phyloP scores from a whole-genome alignment of 169 alveolate species.

The Babesia bovis region DNA sequence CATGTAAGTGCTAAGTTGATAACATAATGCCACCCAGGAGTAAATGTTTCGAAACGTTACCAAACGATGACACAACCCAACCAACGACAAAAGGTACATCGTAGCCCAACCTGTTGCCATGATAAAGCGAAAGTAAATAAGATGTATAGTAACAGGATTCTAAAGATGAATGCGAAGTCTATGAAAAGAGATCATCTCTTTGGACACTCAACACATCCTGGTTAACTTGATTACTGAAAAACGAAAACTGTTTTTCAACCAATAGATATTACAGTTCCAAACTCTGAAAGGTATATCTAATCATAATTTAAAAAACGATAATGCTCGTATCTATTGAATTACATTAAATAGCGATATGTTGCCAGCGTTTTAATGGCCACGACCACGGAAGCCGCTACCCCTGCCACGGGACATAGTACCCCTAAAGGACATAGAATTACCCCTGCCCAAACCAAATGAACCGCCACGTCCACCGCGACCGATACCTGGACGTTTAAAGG shows the following conservation, averaged over 20 bases:
- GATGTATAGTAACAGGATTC: too few relatives aligned
- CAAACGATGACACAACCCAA: background rate
- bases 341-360: constrained; percentile 21
- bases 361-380: background rate
- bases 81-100: background rate
- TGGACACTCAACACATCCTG: too few relatives aligned
- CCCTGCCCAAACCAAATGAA: constrained; percentile 58
- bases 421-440: constrained; percentile 51
- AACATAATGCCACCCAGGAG: constrained; percentile 9
- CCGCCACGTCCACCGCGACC: constrained; percentile 61
- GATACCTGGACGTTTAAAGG: constrained; percentile 31
- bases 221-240: too few relatives aligned
- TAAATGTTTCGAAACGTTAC: constrained; percentile 52
- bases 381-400: constrained; percentile 67
- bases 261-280: too few relatives aligned
- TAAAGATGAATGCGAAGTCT: too few relatives aligned
- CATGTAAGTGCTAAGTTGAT: constrained; percentile 18
- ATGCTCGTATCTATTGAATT: too few relatives aligned
- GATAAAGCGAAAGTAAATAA: too few relatives aligned
- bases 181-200: too few relatives aligned
- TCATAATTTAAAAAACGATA: too few relatives aligned
- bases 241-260: too few relatives aligned
- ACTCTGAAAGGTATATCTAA: too few relatives aligned
- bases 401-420: constrained; percentile 61
- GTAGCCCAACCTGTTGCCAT: too few relatives aligned